Evolutionary conservation across 257 asterid species (phyloP).

Genomic region (Thymus quinquecostatus): DNA sequence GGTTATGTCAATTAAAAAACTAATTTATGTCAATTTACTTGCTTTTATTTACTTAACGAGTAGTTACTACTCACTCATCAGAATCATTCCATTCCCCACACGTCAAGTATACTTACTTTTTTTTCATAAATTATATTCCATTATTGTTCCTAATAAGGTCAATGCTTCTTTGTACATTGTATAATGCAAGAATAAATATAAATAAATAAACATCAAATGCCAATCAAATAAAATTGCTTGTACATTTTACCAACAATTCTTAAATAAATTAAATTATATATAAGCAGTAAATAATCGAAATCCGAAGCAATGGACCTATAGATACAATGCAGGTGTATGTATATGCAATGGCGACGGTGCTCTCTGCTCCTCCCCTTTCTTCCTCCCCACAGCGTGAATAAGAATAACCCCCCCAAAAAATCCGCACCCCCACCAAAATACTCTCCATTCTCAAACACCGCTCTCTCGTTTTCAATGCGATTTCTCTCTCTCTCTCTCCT

Average conservation of each 20-base stretch:
- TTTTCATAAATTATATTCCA: not conserved
- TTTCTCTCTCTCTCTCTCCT: slow-evolving; percentile 6
- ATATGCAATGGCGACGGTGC: slow-evolving; percentile 13
- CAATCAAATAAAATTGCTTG: no score
- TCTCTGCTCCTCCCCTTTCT: not conserved
- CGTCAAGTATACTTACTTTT: not conserved
- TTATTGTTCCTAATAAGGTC: not conserved
- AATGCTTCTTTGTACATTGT: not conserved
- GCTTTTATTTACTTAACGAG: not conserved
- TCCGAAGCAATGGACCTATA: slow-evolving; percentile 1
- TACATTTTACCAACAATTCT: no score
- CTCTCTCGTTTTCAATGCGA: slow-evolving; percentile 31
- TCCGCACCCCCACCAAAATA: slow-evolving; percentile 21
- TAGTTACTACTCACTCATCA: not conserved
- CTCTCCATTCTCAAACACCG: slow-evolving; percentile 24
- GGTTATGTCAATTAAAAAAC: not conserved
- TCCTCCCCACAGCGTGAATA: slow-evolving; percentile 6
- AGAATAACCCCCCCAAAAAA: slow-evolving; percentile 19
- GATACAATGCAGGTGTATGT: slow-evolving; percentile 14
- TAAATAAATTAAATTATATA: not conserved
- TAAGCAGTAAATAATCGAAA: not conserved
- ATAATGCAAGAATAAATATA: not conserved
- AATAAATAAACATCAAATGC: not conserved
- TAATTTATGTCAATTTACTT: not conserved
- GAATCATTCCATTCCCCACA: not conserved